phyloP scores from a whole-genome alignment of 2,329 filamentous ascomycete genomes.

The Venturia pyrina region DNA sequence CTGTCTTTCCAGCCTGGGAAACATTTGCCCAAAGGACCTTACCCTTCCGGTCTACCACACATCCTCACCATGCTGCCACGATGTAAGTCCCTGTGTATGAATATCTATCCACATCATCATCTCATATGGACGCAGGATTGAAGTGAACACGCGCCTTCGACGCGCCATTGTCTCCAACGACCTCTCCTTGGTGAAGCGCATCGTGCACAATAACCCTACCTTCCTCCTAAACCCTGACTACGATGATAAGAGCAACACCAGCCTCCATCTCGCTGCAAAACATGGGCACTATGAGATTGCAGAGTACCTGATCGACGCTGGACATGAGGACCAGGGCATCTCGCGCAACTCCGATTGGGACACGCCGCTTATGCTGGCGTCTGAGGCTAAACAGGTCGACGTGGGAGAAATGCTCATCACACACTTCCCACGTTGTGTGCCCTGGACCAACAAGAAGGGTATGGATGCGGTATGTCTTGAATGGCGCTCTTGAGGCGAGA shows the following conservation, averaged over 20 bases:
- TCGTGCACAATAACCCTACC: slow-evolving; percentile 60
- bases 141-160: slow-evolving; percentile 65
- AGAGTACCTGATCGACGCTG: slow-evolving; percentile 58
- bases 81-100: slow-evolving; percentile 1
- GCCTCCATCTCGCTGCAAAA: slow-evolving; percentile 68
- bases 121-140: slow-evolving; percentile 50
- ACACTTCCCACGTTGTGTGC: slow-evolving; percentile 51
- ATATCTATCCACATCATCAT: background rate
- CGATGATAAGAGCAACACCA: slow-evolving; percentile 68
- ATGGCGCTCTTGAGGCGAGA: slow-evolving; percentile 4
- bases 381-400: slow-evolving; percentile 58
- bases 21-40: background rate
- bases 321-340: slow-evolving; percentile 64
- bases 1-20: background rate
- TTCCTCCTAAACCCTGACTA: slow-evolving; percentile 73
- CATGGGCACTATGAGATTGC: slow-evolving; percentile 62
- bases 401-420: slow-evolving; percentile 63
- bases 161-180: slow-evolving; percentile 73
- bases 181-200: slow-evolving; percentile 61
- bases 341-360: slow-evolving; percentile 71
- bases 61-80: slow-evolving; percentile 7
- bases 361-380: slow-evolving; percentile 73
- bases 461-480: slow-evolving; percentile 52
- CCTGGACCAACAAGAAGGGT: slow-evolving; percentile 56
- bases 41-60: background rate